phyloP scores from a whole-genome alignment of 345 rosid genomes.

The Hypericum perforatum region DNA sequence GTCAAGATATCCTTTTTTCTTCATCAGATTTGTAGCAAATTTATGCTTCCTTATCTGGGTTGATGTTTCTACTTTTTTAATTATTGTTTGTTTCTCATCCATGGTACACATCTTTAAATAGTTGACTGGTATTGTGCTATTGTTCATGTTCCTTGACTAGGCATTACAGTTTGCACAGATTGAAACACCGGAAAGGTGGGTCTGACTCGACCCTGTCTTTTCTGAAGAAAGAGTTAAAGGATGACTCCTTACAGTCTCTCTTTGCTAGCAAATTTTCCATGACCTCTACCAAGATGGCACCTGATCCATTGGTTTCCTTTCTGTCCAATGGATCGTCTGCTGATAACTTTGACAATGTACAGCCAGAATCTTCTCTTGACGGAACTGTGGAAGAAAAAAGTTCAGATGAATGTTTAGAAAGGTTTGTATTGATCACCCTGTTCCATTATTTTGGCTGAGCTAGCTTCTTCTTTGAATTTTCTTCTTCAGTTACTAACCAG shows the following conservation, averaged over 20 bases:
- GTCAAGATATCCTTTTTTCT: conserved; percentile 20
- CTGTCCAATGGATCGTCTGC: conserved; percentile 28
- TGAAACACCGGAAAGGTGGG: conserved; percentile 39
- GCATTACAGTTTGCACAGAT: conserved; percentile 48
- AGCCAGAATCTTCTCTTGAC: conserved; percentile 20
- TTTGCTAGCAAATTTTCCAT: conserved; percentile 21
- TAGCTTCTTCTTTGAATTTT: not conserved
- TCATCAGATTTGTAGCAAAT: not conserved
- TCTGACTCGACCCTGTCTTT: conserved; percentile 27
- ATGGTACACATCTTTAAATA: too few species aligned
- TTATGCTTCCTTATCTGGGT: too few species aligned
- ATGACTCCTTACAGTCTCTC: conserved; percentile 36
- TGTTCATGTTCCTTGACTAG: conserved; percentile 43
- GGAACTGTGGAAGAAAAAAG: conserved; percentile 23
- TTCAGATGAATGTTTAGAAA: conserved; percentile 22
- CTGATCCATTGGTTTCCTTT: conserved; percentile 52
- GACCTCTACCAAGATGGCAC: conserved; percentile 28
- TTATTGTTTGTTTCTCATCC: too few species aligned
- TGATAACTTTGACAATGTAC: conserved; percentile 24
- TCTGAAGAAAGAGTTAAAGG: conserved; percentile 34
- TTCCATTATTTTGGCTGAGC: not conserved
- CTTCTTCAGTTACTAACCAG: too few species aligned
- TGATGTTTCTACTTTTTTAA: too few species aligned
- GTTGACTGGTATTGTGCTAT: not conserved
- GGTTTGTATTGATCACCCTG: conserved; percentile 19